These are phyloP conservation scores for Daldinia bambusicola DNA, from an alignment of 495 filamentous ascomycete species.

Conservation along the genomic window DNA sequence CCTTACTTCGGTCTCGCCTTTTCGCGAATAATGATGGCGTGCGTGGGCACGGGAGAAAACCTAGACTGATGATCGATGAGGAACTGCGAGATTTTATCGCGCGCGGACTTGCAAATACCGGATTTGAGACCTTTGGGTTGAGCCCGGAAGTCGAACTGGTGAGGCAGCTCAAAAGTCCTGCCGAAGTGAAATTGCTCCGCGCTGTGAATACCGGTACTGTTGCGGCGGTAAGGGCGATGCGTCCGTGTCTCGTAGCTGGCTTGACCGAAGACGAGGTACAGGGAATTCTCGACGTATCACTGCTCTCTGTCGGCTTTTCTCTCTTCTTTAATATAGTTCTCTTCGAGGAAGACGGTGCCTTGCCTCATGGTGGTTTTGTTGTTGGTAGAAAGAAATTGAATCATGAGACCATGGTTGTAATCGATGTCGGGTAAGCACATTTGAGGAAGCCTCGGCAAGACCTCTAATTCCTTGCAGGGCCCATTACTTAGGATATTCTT, in stretches of 20 bases:
- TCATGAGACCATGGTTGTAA: slow-evolving; percentile 63
- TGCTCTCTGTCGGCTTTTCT: slow-evolving; percentile 58
- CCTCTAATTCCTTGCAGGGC: slow-evolving; percentile 50
- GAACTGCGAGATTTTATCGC: slow-evolving; percentile 67
- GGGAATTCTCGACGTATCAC: slow-evolving; percentile 58
- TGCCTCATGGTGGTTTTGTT: slow-evolving; percentile 63
- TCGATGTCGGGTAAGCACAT: slow-evolving; percentile 62
- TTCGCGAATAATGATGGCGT: slow-evolving; percentile 28
- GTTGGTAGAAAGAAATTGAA: slow-evolving; percentile 60
- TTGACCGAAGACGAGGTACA: slow-evolving; percentile 64
- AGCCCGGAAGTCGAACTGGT: slow-evolving; percentile 60
- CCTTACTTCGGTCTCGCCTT: slow-evolving; percentile 51
- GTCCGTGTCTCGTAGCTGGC: slow-evolving; percentile 61
- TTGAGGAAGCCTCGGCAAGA: neutral
- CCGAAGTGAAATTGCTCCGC: slow-evolving; percentile 61
- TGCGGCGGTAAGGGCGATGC: slow-evolving; percentile 63
- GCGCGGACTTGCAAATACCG: slow-evolving; percentile 56
- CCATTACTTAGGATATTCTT: slow-evolving; percentile 66
- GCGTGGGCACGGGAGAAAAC: slow-evolving; percentile 18
- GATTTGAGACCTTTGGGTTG: slow-evolving; percentile 61
- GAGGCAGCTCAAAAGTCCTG: slow-evolving; percentile 60
- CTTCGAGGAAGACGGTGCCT: slow-evolving; percentile 65
- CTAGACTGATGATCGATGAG: slow-evolving; percentile 65
- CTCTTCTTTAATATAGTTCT: slow-evolving; percentile 68
- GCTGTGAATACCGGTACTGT: slow-evolving; percentile 69